Conservation (phyloP, 352 stramenopile genomes). For the Peronospora tabacina region DNA sequence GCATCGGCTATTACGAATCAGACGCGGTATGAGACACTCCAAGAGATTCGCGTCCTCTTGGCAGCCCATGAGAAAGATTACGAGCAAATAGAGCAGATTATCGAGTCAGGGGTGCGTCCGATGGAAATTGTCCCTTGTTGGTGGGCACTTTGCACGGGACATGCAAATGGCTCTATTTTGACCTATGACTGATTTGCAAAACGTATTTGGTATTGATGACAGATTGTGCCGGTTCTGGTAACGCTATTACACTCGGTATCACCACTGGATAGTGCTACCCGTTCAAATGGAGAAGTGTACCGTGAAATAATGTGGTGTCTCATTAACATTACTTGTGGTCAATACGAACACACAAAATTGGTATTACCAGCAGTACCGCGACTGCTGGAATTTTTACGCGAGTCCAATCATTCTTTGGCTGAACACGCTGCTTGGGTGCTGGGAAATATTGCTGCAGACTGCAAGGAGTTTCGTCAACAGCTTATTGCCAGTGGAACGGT, state of each 20-base stretch:
- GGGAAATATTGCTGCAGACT: conserved; percentile 82
- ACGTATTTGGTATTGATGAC: conserved; percentile 5
- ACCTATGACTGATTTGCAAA: conserved; percentile 10
- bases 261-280: conserved; percentile 52
- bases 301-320: conserved; percentile 78
- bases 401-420: conserved; percentile 44
- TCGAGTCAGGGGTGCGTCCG: conserved; percentile 58
- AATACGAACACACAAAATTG: conserved; percentile 79
- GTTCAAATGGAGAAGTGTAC: conserved; percentile 60
- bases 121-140: background rate
- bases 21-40: conserved; percentile 60
- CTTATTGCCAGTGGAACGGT: conserved; percentile 55
- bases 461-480: conserved; percentile 75
- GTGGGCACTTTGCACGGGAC: conserved; percentile 1
- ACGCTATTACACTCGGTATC: conserved; percentile 57
- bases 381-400: conserved; percentile 64
- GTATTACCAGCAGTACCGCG: conserved; percentile 68
- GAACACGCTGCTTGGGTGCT: conserved; percentile 77
- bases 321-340: conserved; percentile 74
- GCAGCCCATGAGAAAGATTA: conserved; percentile 60
- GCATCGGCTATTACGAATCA: conserved; percentile 37
- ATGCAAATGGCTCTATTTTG: background rate
- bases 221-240: conserved; percentile 72
- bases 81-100: conserved; percentile 59
- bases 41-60: conserved; percentile 58